Base-by-base conservation (phyloP, 306 rosid genomes). In the Mimosa pudica region DNA sequence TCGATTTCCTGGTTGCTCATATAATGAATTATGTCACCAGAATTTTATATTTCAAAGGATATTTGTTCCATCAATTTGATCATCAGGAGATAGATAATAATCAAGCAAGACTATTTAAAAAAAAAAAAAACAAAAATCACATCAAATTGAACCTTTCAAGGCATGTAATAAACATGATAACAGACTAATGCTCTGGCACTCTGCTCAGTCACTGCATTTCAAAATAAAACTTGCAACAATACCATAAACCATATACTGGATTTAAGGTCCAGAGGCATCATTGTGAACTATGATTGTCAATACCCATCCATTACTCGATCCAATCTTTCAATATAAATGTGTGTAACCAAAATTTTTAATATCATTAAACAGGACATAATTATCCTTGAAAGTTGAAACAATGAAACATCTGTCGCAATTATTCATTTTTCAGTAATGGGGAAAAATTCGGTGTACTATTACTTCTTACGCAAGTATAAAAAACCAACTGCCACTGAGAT, bases 401-500 rank as follows among this genome's bases (percentile, higher is more conserved):
- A 81, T 76, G 30, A 84, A 86, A 87, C 84, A 84, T 82, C 80
- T 74, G 87, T 81, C 79, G 80, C 61, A 77, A 36, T 30, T 74
- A 79, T 32, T 82, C 69, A 69, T 74, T 80, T 80, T 35, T 68
- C 69, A 73, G 60, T 65, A 57, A 57, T 32, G 60, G 35, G 64
- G 20, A 36, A 52, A 81, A 82, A 2, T 66, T 36, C 35, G 62
- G 69, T 46, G 78, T 62, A 13, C 70, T 47, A 48, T 80, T 81
- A 86, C 84, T 91, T 94, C 85, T 81, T 92, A 10, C 87, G 85
- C 67, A 84, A 85, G 88, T 81, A 89, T 65, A 89, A 74, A 84
- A 87, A 81, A 33, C 92, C 89, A 70, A 81, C 82, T 32, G 73
- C 82, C 75, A 86, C 86, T 18, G 98, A 89, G 77, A 92, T 69